Evolutionary conservation across 768 basidiomycete genomes (phyloP).

Genomic region (Kockovaella imperatae): DNA sequence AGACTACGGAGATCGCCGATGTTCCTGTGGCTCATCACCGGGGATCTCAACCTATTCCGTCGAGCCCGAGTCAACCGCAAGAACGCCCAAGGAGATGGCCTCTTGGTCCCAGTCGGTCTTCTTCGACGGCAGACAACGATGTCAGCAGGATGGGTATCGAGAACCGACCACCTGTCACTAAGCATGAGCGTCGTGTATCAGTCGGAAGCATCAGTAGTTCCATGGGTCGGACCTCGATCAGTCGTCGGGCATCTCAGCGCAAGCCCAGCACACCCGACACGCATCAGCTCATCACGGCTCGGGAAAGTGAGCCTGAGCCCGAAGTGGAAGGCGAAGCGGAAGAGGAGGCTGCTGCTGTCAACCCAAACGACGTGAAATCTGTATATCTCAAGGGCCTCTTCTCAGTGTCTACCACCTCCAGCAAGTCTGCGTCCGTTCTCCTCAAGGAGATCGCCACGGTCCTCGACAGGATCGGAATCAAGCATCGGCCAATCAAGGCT

Average conservation of each 20-base stretch:
- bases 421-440: conserved; percentile 70
- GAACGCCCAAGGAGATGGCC: conserved; percentile 23
- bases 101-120: conserved; percentile 14
- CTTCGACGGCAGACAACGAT: not conserved
- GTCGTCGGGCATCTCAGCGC: conserved; percentile 16
- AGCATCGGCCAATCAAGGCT: conserved; percentile 78
- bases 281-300: not conserved
- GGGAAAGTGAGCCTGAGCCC: not conserved
- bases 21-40: conserved; percentile 28
- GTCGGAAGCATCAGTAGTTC: conserved; percentile 31
- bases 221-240: conserved; percentile 16
- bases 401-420: conserved; percentile 94
- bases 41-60: conserved; percentile 14
- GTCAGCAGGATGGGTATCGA: not conserved
- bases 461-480: conserved; percentile 88
- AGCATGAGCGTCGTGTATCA: conserved; percentile 38
- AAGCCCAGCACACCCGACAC: conserved; percentile 8
- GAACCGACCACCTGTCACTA: conserved; percentile 21
- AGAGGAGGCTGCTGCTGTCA: conserved; percentile 5
- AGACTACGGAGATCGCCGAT: conserved; percentile 31
- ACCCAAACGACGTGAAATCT: conserved; percentile 65
- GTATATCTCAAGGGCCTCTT: conserved; percentile 94
- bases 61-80: not conserved
- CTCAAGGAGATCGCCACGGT: conserved; percentile 78
- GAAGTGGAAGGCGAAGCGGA: conserved; percentile 7